A percentile compares a stretch with the other conserved stretches of the same genome.
These are phyloP conservation scores for Arxiozyma heterogenica DNA, from an alignment of 1,139 yeast genomes.

Conservation along the genomic window DNA sequence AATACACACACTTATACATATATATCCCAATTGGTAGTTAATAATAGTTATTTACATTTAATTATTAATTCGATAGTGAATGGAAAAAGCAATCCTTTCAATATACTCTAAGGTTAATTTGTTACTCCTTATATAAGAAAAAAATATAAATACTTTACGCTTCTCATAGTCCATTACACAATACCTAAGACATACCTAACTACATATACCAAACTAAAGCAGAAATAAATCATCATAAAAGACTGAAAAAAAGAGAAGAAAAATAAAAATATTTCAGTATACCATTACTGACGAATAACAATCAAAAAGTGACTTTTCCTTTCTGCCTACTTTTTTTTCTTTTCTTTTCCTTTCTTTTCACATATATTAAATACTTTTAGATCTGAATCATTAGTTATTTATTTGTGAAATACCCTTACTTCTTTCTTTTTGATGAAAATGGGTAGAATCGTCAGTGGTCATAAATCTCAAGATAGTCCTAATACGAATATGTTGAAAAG, in stretches of 20 bases:
- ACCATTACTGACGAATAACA: neutral
- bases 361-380: neutral
- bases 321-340: too few species aligned
- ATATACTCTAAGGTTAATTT: too few species aligned
- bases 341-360: too few species aligned
- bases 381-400: neutral
- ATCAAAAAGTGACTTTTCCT: neutral
- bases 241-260: too few species aligned
- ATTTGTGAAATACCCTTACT: too few species aligned
- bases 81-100: neutral
- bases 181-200: neutral
- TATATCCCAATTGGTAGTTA: neutral
- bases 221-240: too few species aligned
- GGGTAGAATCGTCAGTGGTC: conserved; percentile 3
- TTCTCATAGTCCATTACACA: neutral
- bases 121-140: neutral
- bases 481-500: conserved; percentile 10
- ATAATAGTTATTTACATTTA: too few species aligned
- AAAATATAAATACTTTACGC: neutral
- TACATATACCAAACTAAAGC: neutral
- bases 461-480: conserved; percentile 4
- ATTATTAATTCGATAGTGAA: neutral
- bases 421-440: neutral
- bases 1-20: too few species aligned
- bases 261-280: neutral